phyloP scores from a whole-genome alignment of 2,329 filamentous ascomycete genomes.

The Rasamsonia emersonii region DNA sequence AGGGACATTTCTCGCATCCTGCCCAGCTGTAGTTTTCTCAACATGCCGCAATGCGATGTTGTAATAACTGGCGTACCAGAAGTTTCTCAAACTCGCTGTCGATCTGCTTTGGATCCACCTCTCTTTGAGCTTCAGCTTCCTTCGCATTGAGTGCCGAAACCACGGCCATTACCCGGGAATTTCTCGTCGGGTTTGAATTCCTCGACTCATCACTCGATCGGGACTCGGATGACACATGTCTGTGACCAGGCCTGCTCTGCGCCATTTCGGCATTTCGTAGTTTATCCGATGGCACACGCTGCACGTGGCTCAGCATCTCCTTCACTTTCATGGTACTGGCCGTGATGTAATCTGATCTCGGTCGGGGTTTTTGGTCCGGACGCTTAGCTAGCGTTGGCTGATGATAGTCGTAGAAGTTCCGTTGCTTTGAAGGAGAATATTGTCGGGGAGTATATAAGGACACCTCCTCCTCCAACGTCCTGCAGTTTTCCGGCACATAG shows the following conservation, averaged over 20 bases:
- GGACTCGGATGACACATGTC: slow-evolving; percentile 24
- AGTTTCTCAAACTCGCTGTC: slow-evolving; percentile 57
- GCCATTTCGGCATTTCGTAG: slow-evolving; percentile 6
- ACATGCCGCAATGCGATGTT: slow-evolving; percentile 51
- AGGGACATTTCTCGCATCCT: slow-evolving; percentile 86
- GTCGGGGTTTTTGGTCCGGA: slow-evolving; percentile 36
- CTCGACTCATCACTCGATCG: slow-evolving; percentile 21
- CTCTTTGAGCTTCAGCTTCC: slow-evolving; percentile 36
- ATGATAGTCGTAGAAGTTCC: slow-evolving; percentile 50
- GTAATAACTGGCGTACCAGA: slow-evolving; percentile 44
- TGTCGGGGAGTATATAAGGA: slow-evolving; percentile 50
- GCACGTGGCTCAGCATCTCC: slow-evolving; percentile 21
- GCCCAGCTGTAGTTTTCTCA: slow-evolving; percentile 27
- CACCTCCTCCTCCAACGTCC: slow-evolving; percentile 46
- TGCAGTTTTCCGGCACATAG: slow-evolving; percentile 37
- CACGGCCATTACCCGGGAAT: slow-evolving; percentile 53
- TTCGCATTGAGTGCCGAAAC: slow-evolving; percentile 56
- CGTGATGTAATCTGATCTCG: slow-evolving; percentile 43
- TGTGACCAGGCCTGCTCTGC: slow-evolving; percentile 12
- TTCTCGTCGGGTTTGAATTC: slow-evolving; percentile 36
- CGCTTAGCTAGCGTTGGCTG: slow-evolving; percentile 37
- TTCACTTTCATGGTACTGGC: slow-evolving; percentile 33
- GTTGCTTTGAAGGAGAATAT: slow-evolving; percentile 54
- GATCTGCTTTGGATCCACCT: slow-evolving; percentile 44
- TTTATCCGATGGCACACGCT: slow-evolving; percentile 19